phyloP scores from a whole-genome alignment of 1,139 yeast species.

The Scheffersomyces cryptocercus region DNA sequence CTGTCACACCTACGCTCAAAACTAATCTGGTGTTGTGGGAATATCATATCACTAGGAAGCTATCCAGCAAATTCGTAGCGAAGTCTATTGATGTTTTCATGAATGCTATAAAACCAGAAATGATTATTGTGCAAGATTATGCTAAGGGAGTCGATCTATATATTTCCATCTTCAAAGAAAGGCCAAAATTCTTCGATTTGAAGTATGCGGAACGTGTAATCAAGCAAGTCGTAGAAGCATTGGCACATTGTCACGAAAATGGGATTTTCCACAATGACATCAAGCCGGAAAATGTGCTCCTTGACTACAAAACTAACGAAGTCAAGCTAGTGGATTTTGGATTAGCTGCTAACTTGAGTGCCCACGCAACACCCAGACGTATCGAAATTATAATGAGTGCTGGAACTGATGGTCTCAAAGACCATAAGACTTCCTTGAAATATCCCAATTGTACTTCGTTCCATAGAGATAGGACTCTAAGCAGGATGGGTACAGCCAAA shows the following conservation, averaged over 20 bases:
- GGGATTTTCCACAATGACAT: conserved; percentile 15
- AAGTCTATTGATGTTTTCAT: conserved; percentile 7
- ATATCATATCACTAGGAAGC: conserved; percentile 3
- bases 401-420: conserved; percentile 8
- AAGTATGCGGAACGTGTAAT: conserved; percentile 8
- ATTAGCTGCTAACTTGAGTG: conserved; percentile 1
- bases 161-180: conserved; percentile 1
- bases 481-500: conserved; percentile 6
- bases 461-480: background rate
- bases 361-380: background rate
- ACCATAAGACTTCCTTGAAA: background rate
- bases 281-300: conserved; percentile 15
- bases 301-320: conserved; percentile 5
- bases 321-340: conserved; percentile 11
- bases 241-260: conserved; percentile 15
- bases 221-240: conserved; percentile 17
- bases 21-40: conserved; percentile 3
- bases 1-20: background rate
- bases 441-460: conserved; percentile 5
- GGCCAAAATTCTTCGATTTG: background rate
- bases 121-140: conserved; percentile 8
- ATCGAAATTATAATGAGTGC: background rate
- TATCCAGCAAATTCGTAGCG: conserved; percentile 6
- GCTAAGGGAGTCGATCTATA: conserved; percentile 9
- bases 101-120: background rate